These are phyloP conservation scores for Tolypocladium album DNA, from an alignment of 2,329 filamentous ascomycete species.

Conservation along the genomic window DNA sequence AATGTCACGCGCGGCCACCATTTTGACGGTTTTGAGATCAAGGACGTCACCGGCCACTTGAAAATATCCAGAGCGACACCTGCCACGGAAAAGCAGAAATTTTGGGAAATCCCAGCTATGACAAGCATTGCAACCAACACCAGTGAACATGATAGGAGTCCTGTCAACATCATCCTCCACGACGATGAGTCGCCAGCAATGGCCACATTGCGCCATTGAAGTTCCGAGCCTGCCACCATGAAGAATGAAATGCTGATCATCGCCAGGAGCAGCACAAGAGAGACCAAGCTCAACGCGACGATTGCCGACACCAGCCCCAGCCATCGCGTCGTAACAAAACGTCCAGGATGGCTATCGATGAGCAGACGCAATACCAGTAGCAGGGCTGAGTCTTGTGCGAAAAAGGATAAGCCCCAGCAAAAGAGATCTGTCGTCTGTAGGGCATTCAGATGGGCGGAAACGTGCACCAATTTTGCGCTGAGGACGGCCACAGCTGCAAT, in stretches of 20 bases:
- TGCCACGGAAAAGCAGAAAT: not conserved
- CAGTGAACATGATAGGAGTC: slow-evolving; percentile 7
- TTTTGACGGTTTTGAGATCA: not conserved
- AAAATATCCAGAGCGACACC: not conserved
- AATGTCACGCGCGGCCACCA: not conserved
- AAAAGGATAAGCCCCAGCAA: slow-evolving; percentile 13
- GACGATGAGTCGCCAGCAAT: slow-evolving; percentile 19
- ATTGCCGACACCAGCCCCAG: not conserved
- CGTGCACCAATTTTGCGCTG: slow-evolving; percentile 11
- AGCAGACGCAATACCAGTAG: slow-evolving; percentile 10
- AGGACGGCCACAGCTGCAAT: slow-evolving; percentile 10
- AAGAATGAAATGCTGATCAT: slow-evolving; percentile 15
- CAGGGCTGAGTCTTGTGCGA: slow-evolving; percentile 12
- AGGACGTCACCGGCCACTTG: not conserved
- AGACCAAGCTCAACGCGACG: not conserved
- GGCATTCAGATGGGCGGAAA: slow-evolving; percentile 10
- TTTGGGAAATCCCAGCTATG: not conserved
- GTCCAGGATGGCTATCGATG: slow-evolving; percentile 1
- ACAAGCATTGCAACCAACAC: not conserved
- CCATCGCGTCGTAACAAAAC: not conserved
- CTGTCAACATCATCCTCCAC: slow-evolving; percentile 16
- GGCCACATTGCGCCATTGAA: slow-evolving; percentile 21
- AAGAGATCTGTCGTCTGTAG: slow-evolving; percentile 7
- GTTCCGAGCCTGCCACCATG: slow-evolving; percentile 17
- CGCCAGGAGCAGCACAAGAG: slow-evolving; percentile 4